These are phyloP conservation scores for Orbilia quercus DNA, from an alignment of 2,329 filamentous ascomycete species.

Conservation along the genomic window DNA sequence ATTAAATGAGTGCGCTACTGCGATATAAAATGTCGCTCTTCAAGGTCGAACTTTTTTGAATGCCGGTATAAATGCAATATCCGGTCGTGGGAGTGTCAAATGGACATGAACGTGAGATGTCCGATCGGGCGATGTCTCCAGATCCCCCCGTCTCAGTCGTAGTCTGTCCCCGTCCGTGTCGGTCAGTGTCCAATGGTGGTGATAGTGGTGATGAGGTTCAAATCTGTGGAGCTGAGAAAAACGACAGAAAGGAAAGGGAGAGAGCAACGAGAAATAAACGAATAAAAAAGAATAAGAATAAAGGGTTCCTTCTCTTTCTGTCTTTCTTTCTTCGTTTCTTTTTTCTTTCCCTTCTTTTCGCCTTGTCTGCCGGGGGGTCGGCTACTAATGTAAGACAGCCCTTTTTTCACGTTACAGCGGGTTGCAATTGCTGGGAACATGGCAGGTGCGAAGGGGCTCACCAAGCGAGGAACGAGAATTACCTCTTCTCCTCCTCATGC, in stretches of 20 bases:
- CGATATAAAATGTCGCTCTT: neutral
- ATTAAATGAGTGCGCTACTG: neutral
- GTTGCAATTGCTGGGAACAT: constrained; percentile 23
- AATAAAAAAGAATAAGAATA: constrained; percentile 55
- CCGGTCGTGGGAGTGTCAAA: constrained; percentile 11
- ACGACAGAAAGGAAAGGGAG: constrained; percentile 14
- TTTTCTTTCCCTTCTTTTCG: constrained; percentile 19
- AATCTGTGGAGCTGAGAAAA: constrained; percentile 29
- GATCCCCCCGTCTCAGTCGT: constrained; percentile 24
- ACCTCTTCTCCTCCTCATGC: constrained; percentile 31
- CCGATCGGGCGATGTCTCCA: constrained; percentile 39
- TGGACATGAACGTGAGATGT: constrained; percentile 40
- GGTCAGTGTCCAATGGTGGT: constrained; percentile 41
- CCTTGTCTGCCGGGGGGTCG: constrained; percentile 24
- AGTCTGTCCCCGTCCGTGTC: constrained; percentile 4
- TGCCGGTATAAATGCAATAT: too few species aligned
- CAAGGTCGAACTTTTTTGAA: too few species aligned
- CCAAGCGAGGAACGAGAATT: constrained; percentile 37
- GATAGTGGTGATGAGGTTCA: constrained; percentile 54
- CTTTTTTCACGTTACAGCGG: constrained; percentile 44
- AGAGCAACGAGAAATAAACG: constrained; percentile 53
- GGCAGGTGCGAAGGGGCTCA: constrained; percentile 44
- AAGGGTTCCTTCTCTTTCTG: constrained; percentile 11
- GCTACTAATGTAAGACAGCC: constrained; percentile 56
- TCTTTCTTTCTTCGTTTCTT: constrained; percentile 11